These are phyloP conservation scores for Pestalotiopsis sp. DNA, from an alignment of 2,329 filamentous ascomycete species.

Conservation along the genomic window DNA sequence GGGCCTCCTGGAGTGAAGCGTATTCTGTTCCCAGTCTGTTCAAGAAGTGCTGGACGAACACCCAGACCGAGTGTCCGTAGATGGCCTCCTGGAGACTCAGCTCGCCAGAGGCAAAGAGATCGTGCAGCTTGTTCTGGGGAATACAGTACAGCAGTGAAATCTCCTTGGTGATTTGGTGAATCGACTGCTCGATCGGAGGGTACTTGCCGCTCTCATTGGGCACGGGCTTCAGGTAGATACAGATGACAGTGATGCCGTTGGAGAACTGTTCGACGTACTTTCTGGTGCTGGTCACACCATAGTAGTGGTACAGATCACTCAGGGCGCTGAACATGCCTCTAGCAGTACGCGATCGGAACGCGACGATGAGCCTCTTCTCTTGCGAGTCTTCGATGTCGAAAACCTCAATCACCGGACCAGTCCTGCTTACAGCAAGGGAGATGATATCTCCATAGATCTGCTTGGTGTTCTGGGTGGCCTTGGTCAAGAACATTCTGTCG, in stretches of 20 bases:
- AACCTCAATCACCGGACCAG: constrained; percentile 95
- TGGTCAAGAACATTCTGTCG: constrained; percentile 91
- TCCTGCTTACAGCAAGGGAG: constrained; percentile 78
- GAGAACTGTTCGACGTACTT: constrained; percentile 99
- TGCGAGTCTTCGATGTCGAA: constrained; percentile 91
- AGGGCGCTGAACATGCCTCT: constrained; percentile 92
- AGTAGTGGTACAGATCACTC: constrained; percentile 98
- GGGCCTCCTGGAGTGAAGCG: constrained; percentile 77
- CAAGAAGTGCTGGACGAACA: constrained; percentile 96
- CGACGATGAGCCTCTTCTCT: constrained; percentile 93
- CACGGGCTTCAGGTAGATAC: constrained; percentile 84
- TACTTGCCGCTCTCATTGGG: constrained; percentile 56
- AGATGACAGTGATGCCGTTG: constrained; percentile 97
- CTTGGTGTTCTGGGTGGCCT: constrained; percentile 95
- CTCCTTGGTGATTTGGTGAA: constrained; percentile 99
- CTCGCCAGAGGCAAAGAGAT: constrained; percentile 81
- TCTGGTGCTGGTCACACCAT: constrained; percentile 90
- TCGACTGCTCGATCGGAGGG: constrained; percentile 89
- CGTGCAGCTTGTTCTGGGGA: constrained; percentile 94
- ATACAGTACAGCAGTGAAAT: constrained; percentile 96
- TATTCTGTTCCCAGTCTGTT: constrained; percentile 95
- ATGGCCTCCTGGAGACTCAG: constrained; percentile 95
- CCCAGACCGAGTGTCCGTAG: constrained; percentile 96
- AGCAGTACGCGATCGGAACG: constrained; percentile 91
- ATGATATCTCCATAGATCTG: constrained; percentile 95